Percentiles rank a stretch among this genome's conserved stretches.
phyloP scores from a whole-genome alignment of 2,329 filamentous ascomycete genomes.

The Tolypocladium guangdongense region DNA sequence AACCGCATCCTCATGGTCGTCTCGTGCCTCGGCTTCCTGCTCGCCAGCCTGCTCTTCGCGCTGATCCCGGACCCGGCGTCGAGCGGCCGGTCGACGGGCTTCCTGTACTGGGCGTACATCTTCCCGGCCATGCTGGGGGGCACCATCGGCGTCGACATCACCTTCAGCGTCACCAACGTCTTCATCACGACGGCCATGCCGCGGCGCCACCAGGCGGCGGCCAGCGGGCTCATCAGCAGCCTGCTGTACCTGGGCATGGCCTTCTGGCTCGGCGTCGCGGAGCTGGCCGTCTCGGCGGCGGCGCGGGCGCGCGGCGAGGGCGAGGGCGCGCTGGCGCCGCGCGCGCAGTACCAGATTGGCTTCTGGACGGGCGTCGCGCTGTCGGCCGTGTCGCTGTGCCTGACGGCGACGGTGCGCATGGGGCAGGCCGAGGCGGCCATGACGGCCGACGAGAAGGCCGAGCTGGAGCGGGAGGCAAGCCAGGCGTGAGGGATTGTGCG shows the following conservation, averaged over 20 bases:
- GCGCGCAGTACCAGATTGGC: slow-evolving; percentile 49
- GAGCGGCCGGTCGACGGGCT: slow-evolving; percentile 16
- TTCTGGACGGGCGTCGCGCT: slow-evolving; percentile 56
- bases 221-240: slow-evolving; percentile 60
- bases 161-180: slow-evolving; percentile 64
- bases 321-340: slow-evolving; percentile 22
- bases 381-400: slow-evolving; percentile 35
- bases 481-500: not conserved
- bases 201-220: slow-evolving; percentile 55
- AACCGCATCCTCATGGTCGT: slow-evolving; percentile 53
- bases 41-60: slow-evolving; percentile 51
- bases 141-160: slow-evolving; percentile 65
- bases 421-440: slow-evolving; percentile 43
- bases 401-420: slow-evolving; percentile 47
- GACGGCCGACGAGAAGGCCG: slow-evolving; percentile 44
- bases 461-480: slow-evolving; percentile 8
- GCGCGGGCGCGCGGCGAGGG: slow-evolving; percentile 12
- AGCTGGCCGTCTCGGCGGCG: slow-evolving; percentile 47
- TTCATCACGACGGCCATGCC: slow-evolving; percentile 68
- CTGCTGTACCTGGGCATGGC: slow-evolving; percentile 63
- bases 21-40: slow-evolving; percentile 47
- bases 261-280: slow-evolving; percentile 58
- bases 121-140: slow-evolving; percentile 60
- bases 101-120: slow-evolving; percentile 58
- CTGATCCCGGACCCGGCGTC: slow-evolving; percentile 45